Evolutionary conservation across 805 yeast species (phyloP), one percentile per base, ranked within the genome.

Genomic region (Suhomyces sp.): DNA sequence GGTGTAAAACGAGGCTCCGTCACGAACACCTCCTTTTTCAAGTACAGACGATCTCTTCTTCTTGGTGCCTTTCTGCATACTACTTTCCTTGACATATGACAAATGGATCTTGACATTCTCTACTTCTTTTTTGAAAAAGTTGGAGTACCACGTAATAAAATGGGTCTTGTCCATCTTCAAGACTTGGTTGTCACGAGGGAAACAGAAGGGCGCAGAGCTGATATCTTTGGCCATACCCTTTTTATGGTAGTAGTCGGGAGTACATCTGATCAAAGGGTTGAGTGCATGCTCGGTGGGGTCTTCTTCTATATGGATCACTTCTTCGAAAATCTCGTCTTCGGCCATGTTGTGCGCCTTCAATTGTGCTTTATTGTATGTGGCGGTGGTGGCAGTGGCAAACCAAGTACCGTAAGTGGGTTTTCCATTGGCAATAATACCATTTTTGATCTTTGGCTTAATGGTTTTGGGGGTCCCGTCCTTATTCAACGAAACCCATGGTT

Each of bases 181-280:
- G 40, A 72, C 76, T 10, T 77, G 61, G 54, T 83, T 79, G 60
- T 87, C 92, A 33, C 73, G 75, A 10, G 97, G 97, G 19, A 88
- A 81, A 68, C 97, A 90, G 68, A 90, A 88, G n/a, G 97, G 97
- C 49, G 76, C 94, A 40, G 90, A 81, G 1, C 72, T 61, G 15
- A 70, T 66, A 55, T 75, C 76, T 59, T 83, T 83, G 29, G 84
- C 85, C 36, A 74, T 54, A 7, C 92, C 93, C 64, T 85, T 86
- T 59, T 77, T 79, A 62, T 73, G 77, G 65, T 88, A 90, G 47
- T 80, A 70, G 50, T 86, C 86, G 2, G 97, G 97, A 4, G 91
- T 88, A 71, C 97, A 90, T 70, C 97, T 79, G 63, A 89, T 79
- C 47, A 90, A 67, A 0, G 97, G 97, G 63, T 86, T 88, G 65